These are phyloP conservation scores for Ophiostoma perfectum DNA, from an alignment of 2,329 filamentous ascomycete genomes.

Conservation along the genomic window DNA sequence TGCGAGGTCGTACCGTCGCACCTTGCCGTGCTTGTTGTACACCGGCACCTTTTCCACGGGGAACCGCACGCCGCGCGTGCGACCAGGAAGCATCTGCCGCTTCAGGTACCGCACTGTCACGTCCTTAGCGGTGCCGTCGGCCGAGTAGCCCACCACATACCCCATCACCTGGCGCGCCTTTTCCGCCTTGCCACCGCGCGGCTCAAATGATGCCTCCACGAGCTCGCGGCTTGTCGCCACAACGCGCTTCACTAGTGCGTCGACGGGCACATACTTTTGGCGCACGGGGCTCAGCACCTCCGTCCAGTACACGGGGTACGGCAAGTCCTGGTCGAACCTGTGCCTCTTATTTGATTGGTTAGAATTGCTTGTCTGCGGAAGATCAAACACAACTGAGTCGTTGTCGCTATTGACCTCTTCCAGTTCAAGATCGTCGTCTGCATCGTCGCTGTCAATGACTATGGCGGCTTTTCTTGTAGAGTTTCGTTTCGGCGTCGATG, in stretches of 20 bases:
- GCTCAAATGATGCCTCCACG: conserved; percentile 66
- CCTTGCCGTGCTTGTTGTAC: conserved; percentile 69
- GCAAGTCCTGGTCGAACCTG: conserved; percentile 66
- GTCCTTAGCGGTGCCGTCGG: conserved; percentile 87
- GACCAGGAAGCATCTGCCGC: conserved; percentile 73
- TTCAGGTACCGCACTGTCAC: conserved; percentile 88
- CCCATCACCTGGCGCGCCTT: conserved; percentile 83
- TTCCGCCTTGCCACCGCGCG: conserved; percentile 75
- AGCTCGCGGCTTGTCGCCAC: conserved; percentile 69
- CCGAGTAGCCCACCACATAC: conserved; percentile 77
- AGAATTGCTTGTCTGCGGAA: conserved; percentile 26
- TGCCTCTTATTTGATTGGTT: too few relatives aligned
- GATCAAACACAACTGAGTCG: conserved; percentile 55
- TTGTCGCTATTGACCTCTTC: conserved; percentile 52
- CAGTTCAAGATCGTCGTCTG: conserved; percentile 39
- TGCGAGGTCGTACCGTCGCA: conserved; percentile 68
- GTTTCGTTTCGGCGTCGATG: neutral
- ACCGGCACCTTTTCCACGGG: conserved; percentile 74
- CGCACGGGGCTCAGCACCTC: conserved; percentile 81
- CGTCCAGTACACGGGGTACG: conserved; percentile 87
- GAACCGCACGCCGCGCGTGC: conserved; percentile 80
- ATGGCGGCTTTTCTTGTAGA: too few relatives aligned
- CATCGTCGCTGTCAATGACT: conserved; percentile 4
- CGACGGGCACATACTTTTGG: conserved; percentile 71
- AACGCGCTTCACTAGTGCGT: conserved; percentile 63